phyloP scores from a whole-genome alignment of 2,329 filamentous ascomycete genomes.

The Pseudopithomyces maydicus region DNA sequence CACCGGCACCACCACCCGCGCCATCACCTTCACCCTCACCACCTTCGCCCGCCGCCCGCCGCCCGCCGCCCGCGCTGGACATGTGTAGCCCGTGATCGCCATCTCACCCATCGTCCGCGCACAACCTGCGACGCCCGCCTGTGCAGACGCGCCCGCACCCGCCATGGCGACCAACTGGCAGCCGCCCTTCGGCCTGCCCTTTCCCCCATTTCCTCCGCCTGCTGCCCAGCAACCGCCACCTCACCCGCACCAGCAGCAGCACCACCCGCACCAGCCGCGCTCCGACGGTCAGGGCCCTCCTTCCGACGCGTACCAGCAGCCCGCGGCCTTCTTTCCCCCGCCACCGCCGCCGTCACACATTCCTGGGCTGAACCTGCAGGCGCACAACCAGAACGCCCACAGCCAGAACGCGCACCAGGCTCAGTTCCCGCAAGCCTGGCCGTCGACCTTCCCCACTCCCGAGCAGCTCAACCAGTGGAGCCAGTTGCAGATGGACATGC shows the following conservation, averaged over 20 bases:
- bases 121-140: conserved; percentile 3
- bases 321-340: conserved; percentile 18
- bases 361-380: conserved; percentile 29
- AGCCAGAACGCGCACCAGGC: conserved; percentile 30
- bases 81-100: background rate
- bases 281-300: background rate
- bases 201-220: conserved; percentile 21
- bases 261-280: conserved; percentile 10
- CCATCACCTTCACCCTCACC: background rate
- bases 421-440: conserved; percentile 26
- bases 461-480: conserved; percentile 16
- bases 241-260: conserved; percentile 7
- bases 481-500: conserved; percentile 27
- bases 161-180: conserved; percentile 39
- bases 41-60: background rate
- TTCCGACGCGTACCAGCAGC: too few species aligned
- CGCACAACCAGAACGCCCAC: conserved; percentile 30
- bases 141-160: too few species aligned
- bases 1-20: background rate
- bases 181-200: conserved; percentile 30
- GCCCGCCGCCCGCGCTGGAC: background rate
- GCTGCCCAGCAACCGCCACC: conserved; percentile 16
- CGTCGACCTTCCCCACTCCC: conserved; percentile 35
- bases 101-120: background rate
- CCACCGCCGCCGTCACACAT: conserved; percentile 16